Evolutionary conservation across 306 rosid species (phyloP).

Genomic region (Lagenaria siceraria): DNA sequence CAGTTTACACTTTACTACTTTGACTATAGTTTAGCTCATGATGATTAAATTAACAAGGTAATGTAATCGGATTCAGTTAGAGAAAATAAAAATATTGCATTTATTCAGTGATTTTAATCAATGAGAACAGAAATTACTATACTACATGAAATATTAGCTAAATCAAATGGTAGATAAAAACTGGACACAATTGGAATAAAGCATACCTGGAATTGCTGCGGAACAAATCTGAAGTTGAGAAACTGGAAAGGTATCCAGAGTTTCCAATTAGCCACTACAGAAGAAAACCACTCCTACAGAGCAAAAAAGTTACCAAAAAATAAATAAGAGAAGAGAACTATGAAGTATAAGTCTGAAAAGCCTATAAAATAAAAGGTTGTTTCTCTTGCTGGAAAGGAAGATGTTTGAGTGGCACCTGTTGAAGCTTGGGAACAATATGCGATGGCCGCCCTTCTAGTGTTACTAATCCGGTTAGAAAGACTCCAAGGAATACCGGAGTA

Average conservation of each 20-base stretch:
- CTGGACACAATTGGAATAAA: not conserved
- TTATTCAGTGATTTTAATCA: not conserved
- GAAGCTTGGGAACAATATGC: constrained; percentile 66
- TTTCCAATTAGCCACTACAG: constrained; percentile 84
- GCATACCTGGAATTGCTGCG: constrained; percentile 91
- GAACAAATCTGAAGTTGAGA: constrained; percentile 89
- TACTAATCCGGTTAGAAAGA: constrained; percentile 65
- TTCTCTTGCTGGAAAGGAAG: not conserved
- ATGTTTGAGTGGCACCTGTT: constrained; percentile 47
- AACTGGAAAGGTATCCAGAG: constrained; percentile 98
- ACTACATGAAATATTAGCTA: not conserved
- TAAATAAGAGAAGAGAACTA: constrained; percentile 7
- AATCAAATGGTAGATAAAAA: not conserved
- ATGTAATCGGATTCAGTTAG: not conserved
- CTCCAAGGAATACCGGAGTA: constrained; percentile 68
- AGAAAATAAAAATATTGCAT: not conserved
- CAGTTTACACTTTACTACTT: not conserved
- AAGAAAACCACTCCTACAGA: constrained; percentile 83
- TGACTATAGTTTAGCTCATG: not conserved
- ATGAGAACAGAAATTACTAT: not conserved
- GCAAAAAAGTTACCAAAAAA: constrained; percentile 1
- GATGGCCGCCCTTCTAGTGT: constrained; percentile 72
- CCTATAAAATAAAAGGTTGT: not conserved
- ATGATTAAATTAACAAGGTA: not conserved
- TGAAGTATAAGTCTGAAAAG: not conserved